Percentiles rank a stretch among this genome's conserved stretches.
Evolutionary conservation across 306 rosid genomes (phyloP).

Genomic region (Lagenaria siceraria): DNA sequence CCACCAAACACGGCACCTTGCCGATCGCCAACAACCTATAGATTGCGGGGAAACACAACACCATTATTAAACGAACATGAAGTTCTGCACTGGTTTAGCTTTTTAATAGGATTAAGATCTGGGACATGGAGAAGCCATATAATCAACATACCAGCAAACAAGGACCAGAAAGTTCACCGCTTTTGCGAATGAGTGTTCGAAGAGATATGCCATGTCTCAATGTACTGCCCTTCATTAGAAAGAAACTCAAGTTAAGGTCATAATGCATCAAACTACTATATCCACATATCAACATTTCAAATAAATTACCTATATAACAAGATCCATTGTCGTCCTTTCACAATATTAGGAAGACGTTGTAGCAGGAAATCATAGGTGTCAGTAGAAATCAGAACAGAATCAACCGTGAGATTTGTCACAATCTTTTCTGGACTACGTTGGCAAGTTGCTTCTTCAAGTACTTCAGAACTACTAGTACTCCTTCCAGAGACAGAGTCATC

Average conservation of each 20-base stretch:
- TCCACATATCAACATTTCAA: slow-evolving; percentile 5
- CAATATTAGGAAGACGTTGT: slow-evolving; percentile 87
- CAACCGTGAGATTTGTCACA: slow-evolving; percentile 37
- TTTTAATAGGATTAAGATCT: not conserved
- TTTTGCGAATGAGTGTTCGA: slow-evolving; percentile 10
- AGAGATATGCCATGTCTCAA: slow-evolving; percentile 54
- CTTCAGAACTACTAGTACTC: slow-evolving; percentile 61
- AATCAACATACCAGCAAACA: slow-evolving; percentile 14
- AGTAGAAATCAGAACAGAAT: slow-evolving; percentile 55
- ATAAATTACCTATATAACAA: slow-evolving; percentile 68
- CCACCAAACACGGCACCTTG: slow-evolving; percentile 95
- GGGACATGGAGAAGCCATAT: not conserved
- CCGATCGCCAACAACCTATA: slow-evolving; percentile 77
- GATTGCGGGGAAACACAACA: not conserved
- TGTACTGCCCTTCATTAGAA: slow-evolving; percentile 98
- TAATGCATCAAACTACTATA: not conserved
- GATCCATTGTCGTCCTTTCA: slow-evolving; percentile 84
- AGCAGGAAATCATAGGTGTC: slow-evolving; percentile 56
- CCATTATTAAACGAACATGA: not conserved
- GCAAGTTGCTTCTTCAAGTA: slow-evolving; percentile 53
- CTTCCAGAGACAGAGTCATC: slow-evolving; percentile 38
- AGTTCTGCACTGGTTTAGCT: not conserved
- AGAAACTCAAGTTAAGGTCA: slow-evolving; percentile 12
- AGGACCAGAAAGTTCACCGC: slow-evolving; percentile 14
- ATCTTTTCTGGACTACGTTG: slow-evolving; percentile 34